A percentile compares a stretch with the other conserved stretches of the same genome.
These are phyloP conservation scores for Yamadazyma jaroonii DNA, from an alignment of 1,139 yeast genomes.

Conservation along the genomic window DNA sequence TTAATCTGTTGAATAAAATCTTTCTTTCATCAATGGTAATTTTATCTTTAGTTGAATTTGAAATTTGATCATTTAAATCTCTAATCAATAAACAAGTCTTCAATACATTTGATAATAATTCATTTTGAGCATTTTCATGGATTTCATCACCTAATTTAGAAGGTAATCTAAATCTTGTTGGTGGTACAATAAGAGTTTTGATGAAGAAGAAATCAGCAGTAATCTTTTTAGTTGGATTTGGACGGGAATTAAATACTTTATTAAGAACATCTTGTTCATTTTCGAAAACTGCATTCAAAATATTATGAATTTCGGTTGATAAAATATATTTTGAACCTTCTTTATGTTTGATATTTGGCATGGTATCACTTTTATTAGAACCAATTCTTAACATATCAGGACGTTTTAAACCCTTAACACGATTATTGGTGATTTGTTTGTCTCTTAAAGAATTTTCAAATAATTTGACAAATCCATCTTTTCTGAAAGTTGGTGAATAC, in stretches of 20 bases:
- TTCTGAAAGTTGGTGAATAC: constrained; percentile 91
- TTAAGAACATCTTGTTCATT: constrained; percentile 65
- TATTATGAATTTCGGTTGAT: constrained; percentile 82
- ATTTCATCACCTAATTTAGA: constrained; percentile 96
- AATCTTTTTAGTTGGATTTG: constrained; percentile 48
- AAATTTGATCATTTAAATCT: constrained; percentile 81
- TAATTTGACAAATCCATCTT: constrained; percentile 90
- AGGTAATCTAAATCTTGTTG: constrained; percentile 94
- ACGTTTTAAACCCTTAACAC: constrained; percentile 75
- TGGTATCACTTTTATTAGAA: constrained; percentile 14
- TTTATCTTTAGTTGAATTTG: constrained; percentile 59
- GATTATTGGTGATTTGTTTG: constrained; percentile 75
- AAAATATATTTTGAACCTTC: constrained; percentile 81
- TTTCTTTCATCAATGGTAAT: constrained; percentile 64
- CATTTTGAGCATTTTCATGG: constrained; percentile 93
- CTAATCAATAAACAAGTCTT: constrained; percentile 79
- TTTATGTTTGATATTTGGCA: constrained; percentile 52
- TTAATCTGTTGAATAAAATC: constrained; percentile 78
- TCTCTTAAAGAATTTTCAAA: constrained; percentile 85
- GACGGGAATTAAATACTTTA: constrained; percentile 74
- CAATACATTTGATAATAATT: constrained; percentile 73
- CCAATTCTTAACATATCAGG: constrained; percentile 60
- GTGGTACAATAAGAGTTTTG: constrained; percentile 87
- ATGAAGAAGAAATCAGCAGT: constrained; percentile 89
- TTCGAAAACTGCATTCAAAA: constrained; percentile 69